A percentile compares a stretch with the other conserved stretches of the same genome.
Conservation (phyloP, 75 land plant genomes). For the Isoetes taiwanensis region DNA sequence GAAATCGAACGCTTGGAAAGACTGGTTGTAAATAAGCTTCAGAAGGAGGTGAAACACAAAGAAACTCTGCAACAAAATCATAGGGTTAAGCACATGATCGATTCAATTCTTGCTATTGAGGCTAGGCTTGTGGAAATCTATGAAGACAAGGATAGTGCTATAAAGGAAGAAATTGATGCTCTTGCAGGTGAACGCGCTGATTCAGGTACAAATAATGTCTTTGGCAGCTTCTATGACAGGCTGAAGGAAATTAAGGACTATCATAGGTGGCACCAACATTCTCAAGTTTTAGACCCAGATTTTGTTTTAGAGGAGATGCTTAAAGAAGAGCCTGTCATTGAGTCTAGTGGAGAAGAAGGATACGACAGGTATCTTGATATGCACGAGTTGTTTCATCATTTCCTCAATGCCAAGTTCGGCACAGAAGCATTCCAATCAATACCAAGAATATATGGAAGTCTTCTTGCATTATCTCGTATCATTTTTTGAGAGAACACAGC, state of each 20-base stretch:
- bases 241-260: slow-evolving; percentile 96
- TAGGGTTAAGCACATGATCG: slow-evolving; percentile 84
- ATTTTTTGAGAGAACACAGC: slow-evolving; percentile 81
- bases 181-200: slow-evolving; percentile 66
- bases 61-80: slow-evolving; percentile 83
- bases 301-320: slow-evolving; percentile 70
- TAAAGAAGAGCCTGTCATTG: slow-evolving; percentile 81
- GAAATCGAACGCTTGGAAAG: slow-evolving; percentile 94
- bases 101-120: slow-evolving; percentile 40
- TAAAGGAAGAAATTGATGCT: slow-evolving; percentile 91
- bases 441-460: slow-evolving; percentile 56
- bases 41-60: slow-evolving; percentile 56
- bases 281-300: slow-evolving; percentile 45
- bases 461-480: slow-evolving; percentile 61
- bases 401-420: slow-evolving; percentile 84
- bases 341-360: slow-evolving; percentile 99
- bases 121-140: slow-evolving; percentile 82
- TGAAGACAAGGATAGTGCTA: slow-evolving; percentile 71
- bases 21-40: slow-evolving; percentile 81
- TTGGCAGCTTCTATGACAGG: slow-evolving; percentile 80
- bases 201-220: slow-evolving; percentile 47
- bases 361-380: slow-evolving; percentile 82
- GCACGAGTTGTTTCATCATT: slow-evolving; percentile 83
- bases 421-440: slow-evolving; percentile 69
- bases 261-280: slow-evolving; percentile 79